Evolutionary conservation across 768 basidiomycete genomes (phyloP).

Genomic region (Leucogyrophana mollusca): DNA sequence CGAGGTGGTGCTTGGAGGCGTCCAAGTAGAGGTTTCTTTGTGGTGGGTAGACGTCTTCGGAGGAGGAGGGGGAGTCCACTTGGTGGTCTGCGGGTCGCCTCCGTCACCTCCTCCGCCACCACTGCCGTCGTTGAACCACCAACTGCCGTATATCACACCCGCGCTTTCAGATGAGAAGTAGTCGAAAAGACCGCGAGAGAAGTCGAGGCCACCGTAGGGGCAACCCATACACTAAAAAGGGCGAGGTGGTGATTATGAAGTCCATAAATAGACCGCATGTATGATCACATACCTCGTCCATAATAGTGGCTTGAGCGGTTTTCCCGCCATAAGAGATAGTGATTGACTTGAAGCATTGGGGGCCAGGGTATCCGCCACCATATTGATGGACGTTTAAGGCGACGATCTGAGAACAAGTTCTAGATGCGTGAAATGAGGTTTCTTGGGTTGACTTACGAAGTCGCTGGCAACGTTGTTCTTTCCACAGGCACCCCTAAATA

Average conservation of each 20-base stretch:
- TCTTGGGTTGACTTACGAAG: constrained; percentile 37
- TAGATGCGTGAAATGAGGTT: constrained; percentile 1
- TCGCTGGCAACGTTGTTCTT: constrained; percentile 35
- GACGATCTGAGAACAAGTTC: constrained; percentile 41
- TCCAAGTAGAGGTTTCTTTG: constrained; percentile 12
- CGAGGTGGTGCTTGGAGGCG: constrained; percentile 27
- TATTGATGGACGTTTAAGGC: constrained; percentile 54
- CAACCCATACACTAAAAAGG: constrained; percentile 61
- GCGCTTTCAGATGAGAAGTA: constrained; percentile 47
- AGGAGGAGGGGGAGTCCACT: constrained; percentile 23
- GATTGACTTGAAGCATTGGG: constrained; percentile 60
- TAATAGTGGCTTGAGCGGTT: constrained; percentile 53
- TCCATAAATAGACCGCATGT: neutral
- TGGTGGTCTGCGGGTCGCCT: constrained; percentile 13
- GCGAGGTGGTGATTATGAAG: constrained; percentile 5
- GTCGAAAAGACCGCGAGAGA: constrained; percentile 63
- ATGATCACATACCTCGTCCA: constrained; percentile 51
- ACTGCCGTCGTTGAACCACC: constrained; percentile 51
- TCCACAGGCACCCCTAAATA: constrained; percentile 57
- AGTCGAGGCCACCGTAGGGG: constrained; percentile 63
- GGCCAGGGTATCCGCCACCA: constrained; percentile 61
- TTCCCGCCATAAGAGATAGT: constrained; percentile 63
- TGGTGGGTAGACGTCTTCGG: constrained; percentile 19
- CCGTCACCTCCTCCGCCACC: constrained; percentile 9
- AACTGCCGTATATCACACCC: constrained; percentile 62